These are phyloP conservation scores for Euptelea pleiosperma DNA, from an alignment of 164 flowering plant species.

Conservation along the genomic window DNA sequence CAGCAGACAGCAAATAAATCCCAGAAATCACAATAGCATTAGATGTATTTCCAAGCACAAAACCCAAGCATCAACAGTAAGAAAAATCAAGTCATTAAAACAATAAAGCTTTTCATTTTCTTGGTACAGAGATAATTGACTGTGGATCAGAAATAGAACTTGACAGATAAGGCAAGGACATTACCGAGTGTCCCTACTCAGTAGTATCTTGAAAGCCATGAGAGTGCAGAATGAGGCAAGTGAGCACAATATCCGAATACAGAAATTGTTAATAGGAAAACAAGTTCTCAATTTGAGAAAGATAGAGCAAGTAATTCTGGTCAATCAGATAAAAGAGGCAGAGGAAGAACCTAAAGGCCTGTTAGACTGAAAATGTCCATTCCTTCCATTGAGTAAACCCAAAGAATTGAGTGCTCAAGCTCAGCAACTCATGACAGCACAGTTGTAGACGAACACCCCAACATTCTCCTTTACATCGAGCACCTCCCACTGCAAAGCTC, in stretches of 20 bases:
- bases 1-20: background rate
- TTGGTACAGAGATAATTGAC: slow-evolving; percentile 10
- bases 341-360: slow-evolving; percentile 11
- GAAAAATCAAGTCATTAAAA: slow-evolving; percentile 5
- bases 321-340: background rate
- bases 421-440: slow-evolving; percentile 76
- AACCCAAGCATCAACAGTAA: background rate
- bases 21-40: background rate
- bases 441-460: slow-evolving; percentile 67
- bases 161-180: slow-evolving; percentile 1
- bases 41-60: background rate
- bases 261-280: slow-evolving; percentile 12
- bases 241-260: slow-evolving; percentile 9
- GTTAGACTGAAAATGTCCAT: slow-evolving; percentile 13
- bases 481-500: slow-evolving; percentile 52
- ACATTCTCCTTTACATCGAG: slow-evolving; percentile 47
- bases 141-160: slow-evolving; percentile 7
- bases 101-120: slow-evolving; percentile 14
- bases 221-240: slow-evolving; percentile 15
- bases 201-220: slow-evolving; percentile 1
- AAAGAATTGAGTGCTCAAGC: slow-evolving; percentile 24
- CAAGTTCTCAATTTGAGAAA: slow-evolving; percentile 5
- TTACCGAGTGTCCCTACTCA: background rate
- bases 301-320: background rate
- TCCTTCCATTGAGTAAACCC: background rate